Conservation (phyloP, 1,139 yeast genomes). For the Kluyveromyces marxianus region DNA sequence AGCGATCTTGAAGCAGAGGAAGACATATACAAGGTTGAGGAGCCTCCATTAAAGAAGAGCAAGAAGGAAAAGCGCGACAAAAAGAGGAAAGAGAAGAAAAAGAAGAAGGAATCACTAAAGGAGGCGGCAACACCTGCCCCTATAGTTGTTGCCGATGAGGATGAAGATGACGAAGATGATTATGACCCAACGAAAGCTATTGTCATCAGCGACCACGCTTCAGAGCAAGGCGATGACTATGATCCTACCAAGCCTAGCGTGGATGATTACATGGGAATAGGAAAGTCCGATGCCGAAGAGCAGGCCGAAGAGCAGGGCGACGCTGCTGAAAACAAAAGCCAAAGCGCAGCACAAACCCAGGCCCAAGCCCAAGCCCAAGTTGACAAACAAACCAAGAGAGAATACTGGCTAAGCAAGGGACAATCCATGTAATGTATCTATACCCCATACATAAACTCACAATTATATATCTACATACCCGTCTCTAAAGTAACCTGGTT, state of each 20-base stretch:
- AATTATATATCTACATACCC: background rate
- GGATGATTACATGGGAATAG: conserved; percentile 32
- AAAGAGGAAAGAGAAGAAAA: conserved; percentile 7
- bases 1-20: conserved; percentile 21
- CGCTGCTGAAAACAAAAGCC: too few species aligned
- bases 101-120: conserved; percentile 3
- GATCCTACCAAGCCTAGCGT: conserved; percentile 13
- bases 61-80: conserved; percentile 9
- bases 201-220: conserved; percentile 7
- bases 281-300: conserved; percentile 7
- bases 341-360: too few species aligned
- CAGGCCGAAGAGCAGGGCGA: background rate
- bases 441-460: background rate
- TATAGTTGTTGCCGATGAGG: conserved; percentile 16
- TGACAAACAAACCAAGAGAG: conserved; percentile 34
- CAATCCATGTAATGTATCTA: conserved; percentile 15
- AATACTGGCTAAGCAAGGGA: conserved; percentile 41
- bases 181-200: conserved; percentile 15
- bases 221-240: conserved; percentile 1
- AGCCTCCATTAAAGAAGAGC: conserved; percentile 18
- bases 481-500: background rate
- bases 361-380: conserved; percentile 7
- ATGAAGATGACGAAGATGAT: conserved; percentile 14
- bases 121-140: conserved; percentile 11
- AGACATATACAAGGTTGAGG: conserved; percentile 18